Conservation (phyloP, 441 rosid species). For the Eutrema salsugineum region DNA sequence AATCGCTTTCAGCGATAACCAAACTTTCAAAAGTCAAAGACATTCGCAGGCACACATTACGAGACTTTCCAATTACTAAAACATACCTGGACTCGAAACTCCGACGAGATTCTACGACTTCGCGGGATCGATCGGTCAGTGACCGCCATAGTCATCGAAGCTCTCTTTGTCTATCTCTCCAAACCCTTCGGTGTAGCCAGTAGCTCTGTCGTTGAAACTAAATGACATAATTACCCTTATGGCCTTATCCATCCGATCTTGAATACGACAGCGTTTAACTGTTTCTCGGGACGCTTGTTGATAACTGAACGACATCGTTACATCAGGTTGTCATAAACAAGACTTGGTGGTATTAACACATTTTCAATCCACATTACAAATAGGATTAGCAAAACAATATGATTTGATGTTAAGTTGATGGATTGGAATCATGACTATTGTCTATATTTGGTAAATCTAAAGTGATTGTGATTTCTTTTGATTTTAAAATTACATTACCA, state of each 20-base stretch:
- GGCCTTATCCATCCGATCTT: neutral
- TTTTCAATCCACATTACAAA: neutral
- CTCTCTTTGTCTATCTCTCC: neutral
- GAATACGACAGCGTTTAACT: neutral
- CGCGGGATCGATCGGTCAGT: neutral
- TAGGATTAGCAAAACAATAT: neutral
- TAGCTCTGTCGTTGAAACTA: neutral
- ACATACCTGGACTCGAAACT: neutral
- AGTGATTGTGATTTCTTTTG: neutral
- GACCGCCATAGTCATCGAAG: neutral
- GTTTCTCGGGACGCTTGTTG: neutral
- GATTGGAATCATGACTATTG: neutral
- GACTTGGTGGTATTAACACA: neutral
- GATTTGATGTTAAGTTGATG: neutral
- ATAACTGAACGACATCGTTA: neutral
- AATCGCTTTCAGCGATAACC: neutral
- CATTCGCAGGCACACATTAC: neutral
- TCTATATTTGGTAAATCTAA: constrained; percentile 14
- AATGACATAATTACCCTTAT: neutral
- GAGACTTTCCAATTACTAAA: neutral
- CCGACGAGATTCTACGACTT: too few relatives aligned
- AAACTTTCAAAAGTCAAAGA: neutral
- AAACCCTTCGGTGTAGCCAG: neutral
- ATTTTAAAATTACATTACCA: neutral
- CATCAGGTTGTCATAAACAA: neutral